These are phyloP conservation scores for Dactylellina leptospora DNA, from an alignment of 2,329 filamentous ascomycete genomes.

Conservation along the genomic window DNA sequence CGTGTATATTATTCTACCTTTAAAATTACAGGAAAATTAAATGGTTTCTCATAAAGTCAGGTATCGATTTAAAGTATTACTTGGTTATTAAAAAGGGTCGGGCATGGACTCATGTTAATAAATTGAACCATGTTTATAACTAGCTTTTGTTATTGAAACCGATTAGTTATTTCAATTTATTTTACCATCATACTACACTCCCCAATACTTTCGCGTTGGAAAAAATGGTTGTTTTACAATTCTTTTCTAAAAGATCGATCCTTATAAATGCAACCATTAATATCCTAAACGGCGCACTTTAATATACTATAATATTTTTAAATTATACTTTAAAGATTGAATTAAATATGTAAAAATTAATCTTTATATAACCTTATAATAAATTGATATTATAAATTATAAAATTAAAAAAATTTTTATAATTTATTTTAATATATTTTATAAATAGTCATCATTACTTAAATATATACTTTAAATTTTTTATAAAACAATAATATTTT, in stretches of 20 bases:
- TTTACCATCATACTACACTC: background rate
- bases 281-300: no score
- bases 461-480: background rate
- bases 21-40: background rate
- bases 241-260: background rate
- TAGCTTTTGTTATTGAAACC: background rate
- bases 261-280: no score
- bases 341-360: constrained; percentile 37
- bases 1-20: background rate
- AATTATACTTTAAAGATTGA: constrained; percentile 34
- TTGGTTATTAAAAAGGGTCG: background rate
- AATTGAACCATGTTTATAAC: background rate
- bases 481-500: background rate
- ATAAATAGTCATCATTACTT: no score
- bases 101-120: background rate
- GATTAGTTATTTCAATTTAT: background rate
- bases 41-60: background rate
- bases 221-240: background rate
- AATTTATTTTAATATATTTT: constrained; percentile 15
- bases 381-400: constrained; percentile 29
- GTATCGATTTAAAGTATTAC: background rate
- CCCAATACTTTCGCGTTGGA: background rate
- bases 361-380: constrained; percentile 36
- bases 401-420: constrained; percentile 19
- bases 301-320: constrained; percentile 42